Base-by-base conservation (phyloP, 345 rosid species). In the Abelmoschus esculentus region DNA sequence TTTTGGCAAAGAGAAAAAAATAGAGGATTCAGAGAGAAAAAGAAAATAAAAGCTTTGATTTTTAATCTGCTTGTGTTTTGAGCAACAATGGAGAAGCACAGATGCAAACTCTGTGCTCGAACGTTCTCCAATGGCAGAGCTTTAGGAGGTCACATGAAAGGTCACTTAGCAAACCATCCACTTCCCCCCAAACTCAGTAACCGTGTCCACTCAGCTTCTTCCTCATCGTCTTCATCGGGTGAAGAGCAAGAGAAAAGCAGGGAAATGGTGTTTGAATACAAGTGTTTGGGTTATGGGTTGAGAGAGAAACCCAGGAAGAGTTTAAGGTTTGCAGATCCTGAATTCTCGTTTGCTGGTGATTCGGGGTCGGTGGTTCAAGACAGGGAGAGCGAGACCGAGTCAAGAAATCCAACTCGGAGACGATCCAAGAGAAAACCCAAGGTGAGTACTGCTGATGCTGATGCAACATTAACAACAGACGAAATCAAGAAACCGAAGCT, bases 101-200 rank as follows among this genome's bases (percentile, higher is more conserved):
- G 73, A 76, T 95, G 99, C 81, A 91, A 84, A 72, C 88, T 95
- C 46, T 95, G 99, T 73, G 78, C 85, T 6, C 87, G 89, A 70
- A 80, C 73, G 69, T 95, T 95, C 83, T 78, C 86, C 52, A 89
- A 86, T 80, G 97, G 97, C 29, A 90, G 96, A 81, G 96, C 98
- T 54, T 81, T 95, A 65, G 96, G 98, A 8, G 98, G 98, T 65
- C 99, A 95, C 81, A 95, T 95, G 98, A 87, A 89, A 84, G 87
- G 96, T 73, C 99, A 95, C 67, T 72, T 91, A 73, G 87, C 90
- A 67, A 70, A 80, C 31, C 82, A 80, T 73, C 89, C 79, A 28
- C 61, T 52, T 46, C 83, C 72, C 52, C 76, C 65, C 17, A 79
- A 72, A 70, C 77, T 74, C 67, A 68, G 32, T 50, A 73, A 70